Evolutionary conservation across 2,329 filamentous ascomycete species (phyloP).

Genomic region (Botrytis cinerea): DNA sequence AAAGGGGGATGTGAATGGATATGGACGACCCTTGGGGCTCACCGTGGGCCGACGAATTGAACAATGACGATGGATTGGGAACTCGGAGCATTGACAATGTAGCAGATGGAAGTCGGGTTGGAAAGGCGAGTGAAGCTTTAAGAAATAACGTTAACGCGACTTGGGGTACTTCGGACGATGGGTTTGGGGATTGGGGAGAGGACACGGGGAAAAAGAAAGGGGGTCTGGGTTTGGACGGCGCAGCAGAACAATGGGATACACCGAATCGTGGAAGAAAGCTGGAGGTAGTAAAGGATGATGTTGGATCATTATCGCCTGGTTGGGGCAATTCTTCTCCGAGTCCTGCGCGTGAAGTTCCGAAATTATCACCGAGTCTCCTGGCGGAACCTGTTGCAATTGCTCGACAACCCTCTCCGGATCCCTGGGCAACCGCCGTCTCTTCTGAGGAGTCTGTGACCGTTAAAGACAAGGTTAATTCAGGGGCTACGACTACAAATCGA

Average conservation of each 20-base stretch:
- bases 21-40: conserved; percentile 46
- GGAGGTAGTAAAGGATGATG: conserved; percentile 21
- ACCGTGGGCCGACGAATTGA: conserved; percentile 43
- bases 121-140: conserved; percentile 29
- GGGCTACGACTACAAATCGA: not conserved
- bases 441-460: not conserved
- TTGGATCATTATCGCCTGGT: conserved; percentile 20
- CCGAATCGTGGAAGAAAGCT: conserved; percentile 6
- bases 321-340: conserved; percentile 27
- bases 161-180: conserved; percentile 36
- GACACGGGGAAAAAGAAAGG: conserved; percentile 25
- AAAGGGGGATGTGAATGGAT: conserved; percentile 30
- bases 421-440: conserved; percentile 33
- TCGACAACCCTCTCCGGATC: conserved; percentile 38
- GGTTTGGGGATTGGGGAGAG: conserved; percentile 38
- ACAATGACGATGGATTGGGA: conserved; percentile 5
- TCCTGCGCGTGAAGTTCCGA: conserved; percentile 17
- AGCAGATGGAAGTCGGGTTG: conserved; percentile 25
- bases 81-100: conserved; percentile 2
- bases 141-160: conserved; percentile 33
- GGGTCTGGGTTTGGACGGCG: conserved; percentile 29
- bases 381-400: conserved; percentile 24
- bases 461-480: not conserved
- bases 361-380: conserved; percentile 28
- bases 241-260: conserved; percentile 28